Conservation (phyloP, 495 filamentous ascomycete species). For the Pseudotulostoma volvatum region DNA sequence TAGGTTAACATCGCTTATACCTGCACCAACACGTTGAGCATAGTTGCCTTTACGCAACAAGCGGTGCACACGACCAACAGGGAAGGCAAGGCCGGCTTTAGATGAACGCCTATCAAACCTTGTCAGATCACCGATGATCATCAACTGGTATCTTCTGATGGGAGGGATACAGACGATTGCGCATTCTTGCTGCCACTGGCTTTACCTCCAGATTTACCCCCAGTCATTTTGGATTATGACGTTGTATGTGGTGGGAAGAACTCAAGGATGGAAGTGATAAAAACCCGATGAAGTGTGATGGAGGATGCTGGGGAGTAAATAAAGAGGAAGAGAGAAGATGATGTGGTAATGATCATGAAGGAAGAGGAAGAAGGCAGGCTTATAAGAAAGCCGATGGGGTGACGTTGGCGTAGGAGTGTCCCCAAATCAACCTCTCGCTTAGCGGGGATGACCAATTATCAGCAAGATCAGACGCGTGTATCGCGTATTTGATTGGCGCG, state of each 20-base stretch:
- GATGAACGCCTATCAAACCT: conserved; percentile 96
- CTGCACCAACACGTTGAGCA: conserved; percentile 97
- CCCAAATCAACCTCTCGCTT: conserved; percentile 38
- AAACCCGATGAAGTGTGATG: conserved; percentile 7
- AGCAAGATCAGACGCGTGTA: conserved; percentile 15
- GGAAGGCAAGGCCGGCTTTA: conserved; percentile 98
- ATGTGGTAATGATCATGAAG: conserved; percentile 15
- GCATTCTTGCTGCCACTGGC: conserved; percentile 91
- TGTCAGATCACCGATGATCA: conserved; percentile 12
- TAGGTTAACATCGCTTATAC: conserved; percentile 25
- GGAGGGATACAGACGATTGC: conserved; percentile 72
- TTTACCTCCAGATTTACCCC: conserved; percentile 97
- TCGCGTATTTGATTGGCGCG: not conserved
- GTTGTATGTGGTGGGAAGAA: conserved; percentile 9
- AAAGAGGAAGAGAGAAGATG: conserved; percentile 13
- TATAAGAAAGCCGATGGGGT: conserved; percentile 32
- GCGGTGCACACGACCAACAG: conserved; percentile 99
- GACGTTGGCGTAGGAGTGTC: conserved; percentile 25
- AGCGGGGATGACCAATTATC: conserved; percentile 27
- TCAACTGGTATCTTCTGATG: conserved; percentile 29
- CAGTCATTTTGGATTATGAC: conserved; percentile 70
- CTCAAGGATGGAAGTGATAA: conserved; percentile 11
- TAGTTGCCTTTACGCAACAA: conserved; percentile 99
- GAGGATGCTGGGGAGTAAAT: conserved; percentile 18
- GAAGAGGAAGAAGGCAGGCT: conserved; percentile 18